Conservation (phyloP, 2,329 filamentous ascomycete genomes). For the Fusarium sp. region DNA sequence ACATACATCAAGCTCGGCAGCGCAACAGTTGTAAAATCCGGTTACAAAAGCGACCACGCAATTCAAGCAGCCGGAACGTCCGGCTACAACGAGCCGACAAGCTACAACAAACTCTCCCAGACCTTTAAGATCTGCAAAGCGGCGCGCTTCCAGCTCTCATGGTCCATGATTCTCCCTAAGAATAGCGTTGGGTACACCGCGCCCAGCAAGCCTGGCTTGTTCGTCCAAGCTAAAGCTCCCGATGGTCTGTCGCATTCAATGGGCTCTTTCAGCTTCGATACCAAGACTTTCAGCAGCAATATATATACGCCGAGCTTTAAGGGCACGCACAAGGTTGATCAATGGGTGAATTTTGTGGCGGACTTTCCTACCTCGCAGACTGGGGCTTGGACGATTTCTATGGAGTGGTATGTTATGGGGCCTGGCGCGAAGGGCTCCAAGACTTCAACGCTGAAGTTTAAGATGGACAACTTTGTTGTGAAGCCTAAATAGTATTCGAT, state of each 20-base stretch:
- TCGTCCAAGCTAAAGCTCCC: neutral
- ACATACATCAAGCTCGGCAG: neutral
- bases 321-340: neutral
- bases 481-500: neutral
- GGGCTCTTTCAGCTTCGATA: neutral
- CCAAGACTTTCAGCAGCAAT: neutral
- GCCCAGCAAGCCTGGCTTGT: neutral
- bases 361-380: conserved; percentile 1
- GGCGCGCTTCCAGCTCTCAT: neutral
- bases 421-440: neutral
- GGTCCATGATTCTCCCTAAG: conserved; percentile 3
- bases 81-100: neutral
- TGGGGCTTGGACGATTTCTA: neutral
- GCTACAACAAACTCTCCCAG: conserved; percentile 1
- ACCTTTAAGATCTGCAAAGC: conserved; percentile 9
- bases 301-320: neutral
- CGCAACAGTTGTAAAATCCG: neutral
- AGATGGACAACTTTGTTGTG: conserved; percentile 1
- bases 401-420: neutral
- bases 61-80: neutral
- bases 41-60: neutral
- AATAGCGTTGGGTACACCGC: neutral
- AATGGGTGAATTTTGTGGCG: neutral
- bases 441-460: neutral
- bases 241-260: neutral